Base-by-base conservation (phyloP, 2,329 filamentous ascomycete species). In the Aspergillus ruber region DNA sequence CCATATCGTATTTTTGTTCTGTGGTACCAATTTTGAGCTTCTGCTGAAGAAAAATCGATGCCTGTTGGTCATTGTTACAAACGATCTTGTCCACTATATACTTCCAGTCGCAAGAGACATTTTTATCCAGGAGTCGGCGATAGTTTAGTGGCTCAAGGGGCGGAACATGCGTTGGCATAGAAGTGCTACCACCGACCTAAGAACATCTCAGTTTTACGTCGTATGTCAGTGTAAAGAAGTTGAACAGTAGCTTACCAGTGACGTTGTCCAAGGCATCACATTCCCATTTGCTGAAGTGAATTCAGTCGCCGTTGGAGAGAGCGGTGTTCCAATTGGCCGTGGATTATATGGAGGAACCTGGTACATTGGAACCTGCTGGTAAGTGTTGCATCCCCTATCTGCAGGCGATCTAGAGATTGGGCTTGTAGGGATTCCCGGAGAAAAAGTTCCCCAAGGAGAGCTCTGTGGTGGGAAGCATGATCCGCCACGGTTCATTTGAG, bases 81-180 rank as follows among this genome's bases (percentile, higher is more conserved):
- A 98, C 90, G 65, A 98, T 98, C 77, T 97, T 97, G 74, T 98
- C 91, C 47, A 98, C 93, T 59, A 98, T 96, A 67, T 95, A 96
- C 73, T 93, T 95, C 93, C 91, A 98, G 74, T 98, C 94, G 73
- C 91, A 97, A 62, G 88, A 95, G 69, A 95, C 89, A 65, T 91
- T 95, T 63, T 90, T 90, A 64, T 98, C 93, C 42, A 97, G 82
- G 35, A 98, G 80, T 47, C 90, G 90, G 51, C 93, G 90, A 63
- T 97, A 98, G 70, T 98, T 97, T 60, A 97, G 80, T 9, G 91
- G 93, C 69, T 98, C 93, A 6, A 87, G 86, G 3, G 90, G 85
- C 9, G 87, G 84, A 23, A 96, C 74, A 64, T 94, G 96, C 1
- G 88, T 93, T 60, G 85, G 83, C 21, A 78, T 79, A 51, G 85